Conservation (phyloP, 768 basidiomycete genomes). For the Leccinum disarticulatum region DNA sequence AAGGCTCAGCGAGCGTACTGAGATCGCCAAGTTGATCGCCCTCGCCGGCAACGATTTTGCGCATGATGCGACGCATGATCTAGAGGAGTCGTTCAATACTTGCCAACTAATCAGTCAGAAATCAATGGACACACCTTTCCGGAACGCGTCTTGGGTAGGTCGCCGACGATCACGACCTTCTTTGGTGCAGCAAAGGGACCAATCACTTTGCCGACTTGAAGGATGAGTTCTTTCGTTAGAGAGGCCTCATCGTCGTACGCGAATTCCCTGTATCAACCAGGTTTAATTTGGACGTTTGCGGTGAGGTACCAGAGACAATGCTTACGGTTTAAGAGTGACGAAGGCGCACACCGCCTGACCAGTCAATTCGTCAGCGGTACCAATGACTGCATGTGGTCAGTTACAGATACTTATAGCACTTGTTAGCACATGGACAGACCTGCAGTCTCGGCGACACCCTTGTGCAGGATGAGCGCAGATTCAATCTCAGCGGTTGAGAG, state of each 20-base stretch:
- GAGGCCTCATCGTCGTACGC: constrained; percentile 71
- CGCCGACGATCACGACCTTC: constrained; percentile 78
- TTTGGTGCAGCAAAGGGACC: constrained; percentile 98
- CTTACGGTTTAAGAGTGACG: constrained; percentile 91
- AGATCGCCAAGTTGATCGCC: constrained; percentile 95
- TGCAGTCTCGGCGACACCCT: constrained; percentile 95
- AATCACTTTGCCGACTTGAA: constrained; percentile 97
- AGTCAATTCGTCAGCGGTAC: constrained; percentile 81
- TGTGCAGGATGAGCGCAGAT: constrained; percentile 91
- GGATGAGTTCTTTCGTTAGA: constrained; percentile 82
- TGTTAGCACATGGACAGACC: constrained; percentile 34
- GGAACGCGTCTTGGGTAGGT: constrained; percentile 92
- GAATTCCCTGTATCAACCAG: constrained; percentile 62
- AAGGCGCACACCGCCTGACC: constrained; percentile 95
- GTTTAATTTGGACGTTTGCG: neutral
- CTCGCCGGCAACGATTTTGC: constrained; percentile 94
- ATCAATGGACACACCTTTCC: constrained; percentile 62
- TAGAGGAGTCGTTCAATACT: constrained; percentile 18
- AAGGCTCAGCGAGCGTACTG: constrained; percentile 88
- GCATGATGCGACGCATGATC: constrained; percentile 95
- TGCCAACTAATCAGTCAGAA: neutral
- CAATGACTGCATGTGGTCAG: constrained; percentile 55
- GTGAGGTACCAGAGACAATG: neutral
- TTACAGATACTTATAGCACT: neutral
- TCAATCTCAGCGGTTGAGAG: constrained; percentile 98